Evolutionary conservation across 208 protist species (phyloP).

Genomic region (Wallacemonas collosoma): DNA sequence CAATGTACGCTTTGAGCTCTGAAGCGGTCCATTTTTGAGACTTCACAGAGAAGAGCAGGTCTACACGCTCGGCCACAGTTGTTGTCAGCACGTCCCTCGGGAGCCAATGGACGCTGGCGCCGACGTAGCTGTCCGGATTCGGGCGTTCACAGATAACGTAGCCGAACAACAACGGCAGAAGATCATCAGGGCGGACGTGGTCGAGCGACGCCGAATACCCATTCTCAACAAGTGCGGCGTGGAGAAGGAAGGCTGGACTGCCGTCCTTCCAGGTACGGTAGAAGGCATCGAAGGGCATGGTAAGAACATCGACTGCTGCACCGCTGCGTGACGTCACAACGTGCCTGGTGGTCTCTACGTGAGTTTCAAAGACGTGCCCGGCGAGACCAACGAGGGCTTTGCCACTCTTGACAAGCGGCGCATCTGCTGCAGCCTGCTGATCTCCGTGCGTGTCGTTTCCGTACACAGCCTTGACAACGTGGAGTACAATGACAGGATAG

Average conservation of each 20-base stretch:
- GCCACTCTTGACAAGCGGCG: slow-evolving; percentile 25
- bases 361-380: slow-evolving; percentile 38
- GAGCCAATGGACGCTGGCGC: slow-evolving; percentile 42
- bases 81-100: slow-evolving; percentile 41
- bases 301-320: slow-evolving; percentile 2
- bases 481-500: slow-evolving; percentile 59
- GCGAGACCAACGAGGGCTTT: slow-evolving; percentile 50
- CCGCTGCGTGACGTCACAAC: neutral
- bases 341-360: slow-evolving; percentile 5
- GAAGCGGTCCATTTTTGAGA: slow-evolving; percentile 45
- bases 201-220: slow-evolving; percentile 6
- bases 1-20: slow-evolving; percentile 57
- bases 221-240: slow-evolving; percentile 16
- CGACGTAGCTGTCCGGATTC: slow-evolving; percentile 15
- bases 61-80: slow-evolving; percentile 41
- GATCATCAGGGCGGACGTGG: neutral
- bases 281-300: slow-evolving; percentile 45
- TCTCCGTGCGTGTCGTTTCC: slow-evolving; percentile 8
- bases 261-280: slow-evolving; percentile 31
- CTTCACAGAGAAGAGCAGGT: slow-evolving; percentile 55
- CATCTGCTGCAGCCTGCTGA: neutral
- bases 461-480: slow-evolving; percentile 48
- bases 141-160: slow-evolving; percentile 29
- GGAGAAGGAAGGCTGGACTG: slow-evolving; percentile 41
- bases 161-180: slow-evolving; percentile 43